phyloP scores from a whole-genome alignment of 805 yeast species.

The Zygotorulaspora chibaensis region DNA sequence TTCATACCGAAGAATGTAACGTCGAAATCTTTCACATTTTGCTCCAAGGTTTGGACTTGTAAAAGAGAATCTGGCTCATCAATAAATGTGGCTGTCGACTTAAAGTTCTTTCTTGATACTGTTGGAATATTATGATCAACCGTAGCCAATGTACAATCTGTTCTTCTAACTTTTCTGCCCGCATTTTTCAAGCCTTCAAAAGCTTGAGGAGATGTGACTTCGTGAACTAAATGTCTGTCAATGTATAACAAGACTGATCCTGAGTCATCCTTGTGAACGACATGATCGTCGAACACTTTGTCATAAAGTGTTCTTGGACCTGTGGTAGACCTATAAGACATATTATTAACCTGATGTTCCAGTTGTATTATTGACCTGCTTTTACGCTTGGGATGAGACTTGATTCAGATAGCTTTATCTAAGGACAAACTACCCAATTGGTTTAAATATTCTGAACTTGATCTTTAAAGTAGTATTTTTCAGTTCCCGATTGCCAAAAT shows the following conservation, averaged over 20 bases:
- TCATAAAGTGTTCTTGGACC: constrained; percentile 81
- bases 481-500: background rate
- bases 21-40: constrained; percentile 84
- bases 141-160: constrained; percentile 89
- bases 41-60: constrained; percentile 89
- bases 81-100: constrained; percentile 72
- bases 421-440: background rate
- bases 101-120: constrained; percentile 71
- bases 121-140: constrained; percentile 98
- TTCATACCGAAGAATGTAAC: constrained; percentile 93
- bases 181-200: constrained; percentile 92
- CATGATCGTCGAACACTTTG: constrained; percentile 91
- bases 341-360: constrained; percentile 1
- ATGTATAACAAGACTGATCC: constrained; percentile 86
- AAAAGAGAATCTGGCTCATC: constrained; percentile 86
- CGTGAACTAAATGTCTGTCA: constrained; percentile 96
- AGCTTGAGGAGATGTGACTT: constrained; percentile 98
- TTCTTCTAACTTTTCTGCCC: constrained; percentile 83
- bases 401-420: background rate
- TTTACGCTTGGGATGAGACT: background rate
- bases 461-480: background rate
- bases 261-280: constrained; percentile 83
- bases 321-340: constrained; percentile 33
- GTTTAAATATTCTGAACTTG: background rate
- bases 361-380: background rate